Conservation (phyloP, 768 basidiomycete species). For the Boletus coccyginus region DNA sequence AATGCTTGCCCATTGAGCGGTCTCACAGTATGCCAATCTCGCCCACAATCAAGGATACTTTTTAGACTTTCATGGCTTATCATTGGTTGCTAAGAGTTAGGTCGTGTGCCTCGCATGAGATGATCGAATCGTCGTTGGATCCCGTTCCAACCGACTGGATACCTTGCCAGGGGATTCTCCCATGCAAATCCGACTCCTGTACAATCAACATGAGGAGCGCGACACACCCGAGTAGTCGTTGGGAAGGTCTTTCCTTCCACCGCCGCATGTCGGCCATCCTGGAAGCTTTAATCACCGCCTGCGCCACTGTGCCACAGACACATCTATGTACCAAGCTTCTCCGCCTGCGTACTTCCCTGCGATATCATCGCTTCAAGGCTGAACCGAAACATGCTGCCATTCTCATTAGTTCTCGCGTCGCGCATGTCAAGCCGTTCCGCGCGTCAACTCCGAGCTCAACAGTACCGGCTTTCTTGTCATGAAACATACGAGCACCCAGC, state of each 20-base stretch:
- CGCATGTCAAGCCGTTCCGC: constrained; percentile 14
- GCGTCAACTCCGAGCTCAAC: constrained; percentile 1
- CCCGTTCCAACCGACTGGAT: constrained; percentile 6
- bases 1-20: constrained; percentile 3
- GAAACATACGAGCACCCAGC: background rate
- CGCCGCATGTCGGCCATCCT: constrained; percentile 24
- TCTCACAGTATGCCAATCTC: constrained; percentile 28
- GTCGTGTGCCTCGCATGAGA: constrained; percentile 22
- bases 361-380: constrained; percentile 25
- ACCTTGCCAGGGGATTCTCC: constrained; percentile 17
- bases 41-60: constrained; percentile 17
- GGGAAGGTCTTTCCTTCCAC: constrained; percentile 20
- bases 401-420: constrained; percentile 11
- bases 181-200: constrained; percentile 25
- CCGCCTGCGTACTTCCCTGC: constrained; percentile 23
- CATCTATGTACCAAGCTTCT: constrained; percentile 20
- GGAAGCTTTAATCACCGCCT: constrained; percentile 29
- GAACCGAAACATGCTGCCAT: constrained; percentile 10
- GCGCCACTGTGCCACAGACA: constrained; percentile 27
- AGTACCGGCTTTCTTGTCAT: background rate
- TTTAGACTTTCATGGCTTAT: constrained; percentile 12
- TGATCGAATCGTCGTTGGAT: background rate
- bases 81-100: constrained; percentile 16
- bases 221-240: constrained; percentile 4
- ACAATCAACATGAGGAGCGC: constrained; percentile 5